Percentiles rank a stretch among this genome's conserved stretches.
These are phyloP conservation scores for Coemansia biformis DNA, from an alignment of 192 early-diverging fungal genomes.

Conservation along the genomic window DNA sequence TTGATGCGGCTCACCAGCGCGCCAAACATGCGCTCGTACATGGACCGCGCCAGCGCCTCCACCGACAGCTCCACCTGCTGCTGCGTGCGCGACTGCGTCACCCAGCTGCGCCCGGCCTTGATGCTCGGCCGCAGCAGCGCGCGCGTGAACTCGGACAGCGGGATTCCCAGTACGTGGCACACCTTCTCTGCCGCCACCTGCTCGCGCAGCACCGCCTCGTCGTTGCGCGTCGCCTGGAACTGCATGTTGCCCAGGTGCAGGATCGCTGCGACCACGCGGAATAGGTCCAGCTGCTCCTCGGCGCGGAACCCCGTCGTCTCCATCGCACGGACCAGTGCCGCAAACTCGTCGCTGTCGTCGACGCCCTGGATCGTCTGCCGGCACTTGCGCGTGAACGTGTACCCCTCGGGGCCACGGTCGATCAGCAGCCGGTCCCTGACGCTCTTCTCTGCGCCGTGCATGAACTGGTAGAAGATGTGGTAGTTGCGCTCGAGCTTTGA, in stretches of 20 bases:
- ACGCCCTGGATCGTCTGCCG: conserved; percentile 89
- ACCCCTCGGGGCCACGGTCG: conserved; percentile 69
- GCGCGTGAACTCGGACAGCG: conserved; percentile 79
- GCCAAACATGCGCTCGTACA: conserved; percentile 97
- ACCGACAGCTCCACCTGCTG: conserved; percentile 82
- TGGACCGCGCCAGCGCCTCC: conserved; percentile 82
- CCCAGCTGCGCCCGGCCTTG: conserved; percentile 95
- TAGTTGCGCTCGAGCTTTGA: conserved; percentile 90
- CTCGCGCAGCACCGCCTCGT: conserved; percentile 79
- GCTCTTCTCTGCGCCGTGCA: conserved; percentile 73
- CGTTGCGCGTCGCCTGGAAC: conserved; percentile 70
- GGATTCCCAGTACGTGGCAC: conserved; percentile 91
- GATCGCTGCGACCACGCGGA: conserved; percentile 78
- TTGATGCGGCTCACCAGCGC: conserved; percentile 87
- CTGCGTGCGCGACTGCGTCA: conserved; percentile 80
- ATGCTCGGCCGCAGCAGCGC: conserved; percentile 83
- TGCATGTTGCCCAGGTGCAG: conserved; percentile 92
- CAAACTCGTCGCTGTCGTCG: conserved; percentile 81
- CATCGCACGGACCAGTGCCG: conserved; percentile 68
- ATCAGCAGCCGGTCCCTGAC: conserved; percentile 74
- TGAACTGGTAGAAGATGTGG: conserved; percentile 97
- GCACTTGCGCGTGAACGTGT: conserved; percentile 77
- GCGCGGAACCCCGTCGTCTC: conserved; percentile 70
- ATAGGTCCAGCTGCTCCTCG: conserved; percentile 76
- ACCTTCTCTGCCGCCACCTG: conserved; percentile 75